These are phyloP conservation scores for Macrocybe sp. DNA, from an alignment of 1,284 basidiomycete species.

Conservation along the genomic window DNA sequence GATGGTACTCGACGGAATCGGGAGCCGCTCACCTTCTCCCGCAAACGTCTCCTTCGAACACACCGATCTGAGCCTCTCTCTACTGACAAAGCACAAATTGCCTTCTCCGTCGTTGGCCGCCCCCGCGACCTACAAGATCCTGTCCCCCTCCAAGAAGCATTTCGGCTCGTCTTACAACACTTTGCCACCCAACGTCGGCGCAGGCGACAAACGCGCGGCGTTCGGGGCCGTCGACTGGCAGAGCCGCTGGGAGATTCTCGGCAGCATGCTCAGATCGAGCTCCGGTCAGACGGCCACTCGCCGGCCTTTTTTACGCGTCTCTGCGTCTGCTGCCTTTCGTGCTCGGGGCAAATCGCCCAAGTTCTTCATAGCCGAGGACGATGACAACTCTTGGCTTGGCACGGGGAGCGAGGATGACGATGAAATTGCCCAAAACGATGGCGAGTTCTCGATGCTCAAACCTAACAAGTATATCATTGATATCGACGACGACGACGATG, in stretches of 20 bases:
- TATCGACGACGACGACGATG: too few species aligned
- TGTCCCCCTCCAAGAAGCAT: not conserved
- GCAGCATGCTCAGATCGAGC: conserved; percentile 5
- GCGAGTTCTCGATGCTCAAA: too few species aligned
- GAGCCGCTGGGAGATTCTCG: conserved; percentile 16
- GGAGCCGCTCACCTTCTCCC: not conserved
- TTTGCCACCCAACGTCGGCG: not conserved
- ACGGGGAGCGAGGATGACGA: too few species aligned
- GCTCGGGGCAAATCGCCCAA: not conserved
- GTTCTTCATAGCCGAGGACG: not conserved
- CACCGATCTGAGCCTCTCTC: not conserved
- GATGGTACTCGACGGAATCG: not conserved
- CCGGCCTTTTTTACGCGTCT: not conserved
- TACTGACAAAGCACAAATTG: not conserved
- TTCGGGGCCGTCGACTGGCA: conserved; percentile 13
- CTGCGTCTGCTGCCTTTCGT: not conserved
- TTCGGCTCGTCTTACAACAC: not conserved
- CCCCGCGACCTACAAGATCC: not conserved
- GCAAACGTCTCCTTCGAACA: not conserved
- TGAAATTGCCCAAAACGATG: too few species aligned
- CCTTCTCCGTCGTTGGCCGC: too few species aligned
- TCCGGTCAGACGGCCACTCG: not conserved
- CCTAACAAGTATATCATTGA: too few species aligned
- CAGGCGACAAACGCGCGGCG: not conserved
- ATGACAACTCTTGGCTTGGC: not conserved